Base-by-base conservation (phyloP, 1,139 yeast genomes). In the Candida tetrigidarum region DNA sequence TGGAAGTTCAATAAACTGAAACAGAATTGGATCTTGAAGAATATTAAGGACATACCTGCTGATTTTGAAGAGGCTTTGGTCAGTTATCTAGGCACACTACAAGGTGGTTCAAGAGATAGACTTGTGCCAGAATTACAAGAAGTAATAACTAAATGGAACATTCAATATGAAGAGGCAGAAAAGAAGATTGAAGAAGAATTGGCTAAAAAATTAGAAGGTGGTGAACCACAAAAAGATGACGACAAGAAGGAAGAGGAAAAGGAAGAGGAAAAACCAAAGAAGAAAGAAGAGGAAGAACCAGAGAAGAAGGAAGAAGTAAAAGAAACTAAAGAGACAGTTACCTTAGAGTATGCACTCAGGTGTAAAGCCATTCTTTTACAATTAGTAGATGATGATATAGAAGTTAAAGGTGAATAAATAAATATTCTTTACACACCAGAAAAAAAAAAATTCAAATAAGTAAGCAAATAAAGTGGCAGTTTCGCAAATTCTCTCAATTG, bases 1-100 rank as follows among this genome's bases (percentile, higher is more conserved):
- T 92, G 98, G 98, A 92, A 91, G 67, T 92, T 92, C 62, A 86
- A 96, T 47, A 92, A 92, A 59, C 96, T 88, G 68, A 91, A 92
- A 55, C 98, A 92, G 63, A 91, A 90, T 60, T 92, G 97, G 97
- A 75, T 92, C 42, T 66, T 91, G 51, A 86, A 85, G 58, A 84
- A 90, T 63, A 67, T 88, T 39, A 76, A 74, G 50, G 53, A 60
- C 29, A 76, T 85, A 14, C 87, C 85, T 1, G 72, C 67, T 1
- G 69, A 76, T 2, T 91, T 88, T 55, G 79, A 75, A 39, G 69
- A 63, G 2, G 81, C 83, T 35, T 63, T 91, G 48, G 54, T 74
- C 15, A 63, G 63, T 8, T 92, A 92, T 58, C 65, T 90, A 41
- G 76, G 72, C 34, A 89, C 89, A 2, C 60, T 90, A 26, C 89